phyloP scores from a whole-genome alignment of 2,329 filamentous ascomycete genomes.

The Diaporthe capsici region DNA sequence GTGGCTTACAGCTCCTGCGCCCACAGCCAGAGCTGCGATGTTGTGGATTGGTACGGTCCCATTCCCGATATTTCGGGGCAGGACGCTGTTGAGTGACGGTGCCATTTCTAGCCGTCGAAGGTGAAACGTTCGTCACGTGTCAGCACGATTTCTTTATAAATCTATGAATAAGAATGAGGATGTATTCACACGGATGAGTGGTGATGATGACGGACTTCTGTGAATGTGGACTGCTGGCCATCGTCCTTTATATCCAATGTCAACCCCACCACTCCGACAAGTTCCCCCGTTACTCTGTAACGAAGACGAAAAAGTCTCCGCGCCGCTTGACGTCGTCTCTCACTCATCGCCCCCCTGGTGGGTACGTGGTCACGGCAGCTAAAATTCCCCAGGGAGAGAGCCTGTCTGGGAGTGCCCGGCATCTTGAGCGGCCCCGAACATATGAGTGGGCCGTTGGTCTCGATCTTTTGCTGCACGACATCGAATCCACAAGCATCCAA shows the following conservation, averaged over 20 bases:
- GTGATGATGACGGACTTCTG: not conserved
- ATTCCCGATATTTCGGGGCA: not conserved
- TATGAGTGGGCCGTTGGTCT: not conserved
- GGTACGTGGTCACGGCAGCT: not conserved
- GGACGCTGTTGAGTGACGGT: not conserved
- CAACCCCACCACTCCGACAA: not conserved
- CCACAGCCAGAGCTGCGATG: not conserved
- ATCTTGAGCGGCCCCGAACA: slow-evolving; percentile 8
- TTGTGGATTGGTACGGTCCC: not conserved
- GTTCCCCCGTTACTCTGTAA: not conserved
- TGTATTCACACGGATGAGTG: not conserved
- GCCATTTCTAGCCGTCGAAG: not conserved
- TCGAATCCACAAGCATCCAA: not conserved
- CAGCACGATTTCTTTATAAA: not conserved
- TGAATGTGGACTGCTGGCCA: not conserved
- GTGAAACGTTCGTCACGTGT: not conserved
- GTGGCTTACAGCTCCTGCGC: slow-evolving; percentile 5
- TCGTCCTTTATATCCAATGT: not conserved
- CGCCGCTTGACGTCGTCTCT: not conserved
- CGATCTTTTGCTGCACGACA: slow-evolving; percentile 17
- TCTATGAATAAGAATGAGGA: not conserved
- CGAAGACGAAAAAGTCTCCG: not conserved
- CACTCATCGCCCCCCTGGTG: not conserved
- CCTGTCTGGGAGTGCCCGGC: slow-evolving; percentile 6
- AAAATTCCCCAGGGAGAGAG: not conserved